These are phyloP conservation scores for Logfia minima DNA, from an alignment of 129 eudicot genomes.

Conservation along the genomic window DNA sequence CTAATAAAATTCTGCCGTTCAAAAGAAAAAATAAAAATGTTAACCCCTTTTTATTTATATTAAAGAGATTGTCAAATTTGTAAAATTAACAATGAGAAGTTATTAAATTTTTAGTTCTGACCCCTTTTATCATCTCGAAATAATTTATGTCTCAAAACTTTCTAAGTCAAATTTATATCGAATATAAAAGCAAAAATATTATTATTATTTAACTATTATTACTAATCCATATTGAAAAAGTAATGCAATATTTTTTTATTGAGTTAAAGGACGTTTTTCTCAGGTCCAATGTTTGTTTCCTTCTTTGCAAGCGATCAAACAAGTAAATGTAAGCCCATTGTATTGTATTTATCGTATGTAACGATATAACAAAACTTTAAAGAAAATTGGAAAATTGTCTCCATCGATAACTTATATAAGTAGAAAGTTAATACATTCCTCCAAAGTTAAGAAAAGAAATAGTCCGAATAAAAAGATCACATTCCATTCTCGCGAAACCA, in stretches of 20 bases:
- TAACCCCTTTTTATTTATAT: too few relatives aligned
- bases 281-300: neutral
- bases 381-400: neutral
- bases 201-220: too few relatives aligned
- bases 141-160: too few relatives aligned
- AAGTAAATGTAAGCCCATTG: neutral
- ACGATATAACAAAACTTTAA: neutral
- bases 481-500: neutral
- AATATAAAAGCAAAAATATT: too few relatives aligned
- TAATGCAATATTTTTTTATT: neutral
- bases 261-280: neutral
- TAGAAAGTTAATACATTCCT: neutral
- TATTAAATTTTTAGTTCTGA: too few relatives aligned
- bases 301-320: neutral
- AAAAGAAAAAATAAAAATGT: too few relatives aligned
- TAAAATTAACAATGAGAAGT: too few relatives aligned
- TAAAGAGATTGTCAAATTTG: too few relatives aligned
- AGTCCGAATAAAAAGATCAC: conserved; percentile 2
- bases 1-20: too few relatives aligned
- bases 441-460: neutral
- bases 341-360: neutral
- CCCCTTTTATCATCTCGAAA: too few relatives aligned
- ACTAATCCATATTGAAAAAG: too few relatives aligned
- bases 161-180: too few relatives aligned
- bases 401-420: neutral